phyloP scores from a whole-genome alignment of 768 basidiomycete genomes.

The Sistotremastrum niveocremeum region DNA sequence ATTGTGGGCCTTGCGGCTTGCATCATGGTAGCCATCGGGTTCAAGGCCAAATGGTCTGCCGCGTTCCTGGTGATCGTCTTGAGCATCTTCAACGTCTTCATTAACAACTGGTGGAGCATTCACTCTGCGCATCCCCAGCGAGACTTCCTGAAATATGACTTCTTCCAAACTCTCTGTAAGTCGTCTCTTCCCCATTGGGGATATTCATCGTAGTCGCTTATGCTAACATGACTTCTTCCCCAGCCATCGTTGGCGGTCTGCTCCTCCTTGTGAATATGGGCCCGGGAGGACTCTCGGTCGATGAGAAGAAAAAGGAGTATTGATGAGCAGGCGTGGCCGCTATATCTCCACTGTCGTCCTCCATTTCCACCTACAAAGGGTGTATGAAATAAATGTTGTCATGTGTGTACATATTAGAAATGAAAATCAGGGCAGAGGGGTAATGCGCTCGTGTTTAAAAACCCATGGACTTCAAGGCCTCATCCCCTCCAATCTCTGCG shows the following conservation, averaged over 20 bases:
- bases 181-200: not conserved
- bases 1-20: constrained; percentile 86
- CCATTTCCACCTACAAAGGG: too few species aligned
- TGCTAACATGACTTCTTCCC: constrained; percentile 4
- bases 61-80: constrained; percentile 86
- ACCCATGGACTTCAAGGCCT: too few species aligned
- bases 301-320: constrained; percentile 98
- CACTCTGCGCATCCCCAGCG: constrained; percentile 86
- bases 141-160: constrained; percentile 99
- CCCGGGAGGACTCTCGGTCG: constrained; percentile 91
- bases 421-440: too few species aligned
- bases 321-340: constrained; percentile 14
- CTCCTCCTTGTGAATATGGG: constrained; percentile 98
- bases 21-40: constrained; percentile 92
- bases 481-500: too few species aligned
- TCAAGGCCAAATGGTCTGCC: constrained; percentile 99
- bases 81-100: constrained; percentile 92
- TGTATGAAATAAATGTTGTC: too few species aligned
- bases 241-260: constrained; percentile 91
- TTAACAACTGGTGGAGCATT: constrained; percentile 98
- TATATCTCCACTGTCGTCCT: too few species aligned
- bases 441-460: too few species aligned
- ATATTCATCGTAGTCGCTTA: not conserved
- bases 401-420: too few species aligned
- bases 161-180: constrained; percentile 91